A percentile compares a stretch with the other conserved stretches of the same genome.
phyloP scores from a whole-genome alignment of 2,329 filamentous ascomycete species.

The Aspergillus costaricaensis region DNA sequence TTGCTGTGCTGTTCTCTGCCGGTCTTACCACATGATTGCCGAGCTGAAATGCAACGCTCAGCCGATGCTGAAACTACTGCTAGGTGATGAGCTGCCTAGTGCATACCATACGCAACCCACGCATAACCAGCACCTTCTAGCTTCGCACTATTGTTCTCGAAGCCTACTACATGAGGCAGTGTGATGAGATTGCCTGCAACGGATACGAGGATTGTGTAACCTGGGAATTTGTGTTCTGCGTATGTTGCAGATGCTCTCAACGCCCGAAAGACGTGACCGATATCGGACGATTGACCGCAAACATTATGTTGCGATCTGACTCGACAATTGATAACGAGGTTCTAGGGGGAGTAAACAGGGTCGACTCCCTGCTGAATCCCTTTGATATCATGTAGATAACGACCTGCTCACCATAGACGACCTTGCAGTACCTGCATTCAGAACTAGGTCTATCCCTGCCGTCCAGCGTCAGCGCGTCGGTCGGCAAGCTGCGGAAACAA shows the following conservation, averaged over 20 bases:
- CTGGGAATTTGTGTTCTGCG: background rate
- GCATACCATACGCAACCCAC: background rate
- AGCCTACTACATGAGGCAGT: background rate
- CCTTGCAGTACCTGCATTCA: background rate
- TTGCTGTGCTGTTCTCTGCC: too few species aligned
- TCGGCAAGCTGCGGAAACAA: background rate
- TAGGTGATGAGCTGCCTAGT: background rate
- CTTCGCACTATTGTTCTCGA: background rate
- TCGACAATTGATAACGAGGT: too few species aligned
- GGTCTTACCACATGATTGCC: too few species aligned
- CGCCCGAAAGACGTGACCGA: background rate
- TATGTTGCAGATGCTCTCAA: background rate
- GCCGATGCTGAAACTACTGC: too few species aligned
- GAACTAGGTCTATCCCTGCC: background rate
- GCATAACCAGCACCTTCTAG: background rate
- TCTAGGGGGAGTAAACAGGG: too few species aligned
- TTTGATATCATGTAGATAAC: too few species aligned
- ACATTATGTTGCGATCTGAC: background rate
- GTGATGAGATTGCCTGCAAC: background rate
- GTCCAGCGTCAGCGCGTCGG: background rate
- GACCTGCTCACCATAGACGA: background rate
- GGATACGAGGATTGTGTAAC: slow-evolving; percentile 2
- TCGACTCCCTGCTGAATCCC: too few species aligned
- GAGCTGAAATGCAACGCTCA: too few species aligned
- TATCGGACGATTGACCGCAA: background rate